phyloP scores from a whole-genome alignment of 2,329 filamentous ascomycete genomes.

The Albifimbria verrucaria region DNA sequence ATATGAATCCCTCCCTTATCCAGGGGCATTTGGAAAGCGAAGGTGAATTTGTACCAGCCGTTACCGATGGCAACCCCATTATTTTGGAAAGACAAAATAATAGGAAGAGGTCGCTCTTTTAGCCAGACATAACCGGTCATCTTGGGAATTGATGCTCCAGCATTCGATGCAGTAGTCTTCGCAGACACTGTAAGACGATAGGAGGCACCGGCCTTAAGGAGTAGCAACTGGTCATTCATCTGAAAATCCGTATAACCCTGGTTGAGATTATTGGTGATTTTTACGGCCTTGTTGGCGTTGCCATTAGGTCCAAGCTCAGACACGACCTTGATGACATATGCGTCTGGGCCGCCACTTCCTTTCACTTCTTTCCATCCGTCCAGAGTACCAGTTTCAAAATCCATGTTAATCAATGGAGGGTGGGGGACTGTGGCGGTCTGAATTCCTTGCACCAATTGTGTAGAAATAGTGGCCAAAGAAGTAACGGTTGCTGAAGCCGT shows the following conservation, averaged over 20 bases:
- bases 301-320: neutral
- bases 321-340: neutral
- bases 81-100: neutral
- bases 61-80: neutral
- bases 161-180: neutral
- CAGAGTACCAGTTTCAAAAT: neutral
- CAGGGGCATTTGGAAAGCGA: neutral
- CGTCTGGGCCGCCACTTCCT: neutral
- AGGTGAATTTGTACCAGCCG: neutral
- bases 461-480: neutral
- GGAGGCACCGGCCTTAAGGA: neutral
- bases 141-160: neutral
- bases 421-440: neutral
- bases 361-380: neutral
- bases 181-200: neutral
- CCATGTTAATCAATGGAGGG: neutral
- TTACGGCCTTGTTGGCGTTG: neutral
- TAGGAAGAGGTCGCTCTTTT: neutral
- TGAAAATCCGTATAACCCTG: neutral
- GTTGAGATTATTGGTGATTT: neutral
- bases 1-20: neutral
- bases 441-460: neutral
- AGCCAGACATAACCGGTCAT: neutral
- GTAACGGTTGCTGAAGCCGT: neutral
- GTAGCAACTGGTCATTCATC: neutral